Conservation (phyloP, 805 yeast species). For the Wickerhamiella qilinensis region DNA sequence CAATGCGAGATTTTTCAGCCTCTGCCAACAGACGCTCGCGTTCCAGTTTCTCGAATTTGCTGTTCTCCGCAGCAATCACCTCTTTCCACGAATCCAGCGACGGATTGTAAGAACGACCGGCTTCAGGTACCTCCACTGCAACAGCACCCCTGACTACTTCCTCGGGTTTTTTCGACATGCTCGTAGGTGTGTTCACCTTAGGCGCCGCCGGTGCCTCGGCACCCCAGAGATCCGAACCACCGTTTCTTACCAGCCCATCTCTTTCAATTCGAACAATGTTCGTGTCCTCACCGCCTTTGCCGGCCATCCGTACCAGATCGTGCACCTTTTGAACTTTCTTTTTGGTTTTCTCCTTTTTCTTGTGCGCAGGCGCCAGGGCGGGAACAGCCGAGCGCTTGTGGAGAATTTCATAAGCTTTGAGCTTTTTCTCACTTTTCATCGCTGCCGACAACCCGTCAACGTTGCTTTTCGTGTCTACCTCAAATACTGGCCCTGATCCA, state of each 20-base stretch:
- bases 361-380: conserved; percentile 32
- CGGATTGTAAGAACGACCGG: conserved; percentile 90
- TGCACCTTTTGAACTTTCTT: conserved; percentile 48
- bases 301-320: conserved; percentile 59
- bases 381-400: conserved; percentile 65
- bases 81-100: conserved; percentile 66
- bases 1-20: conserved; percentile 48
- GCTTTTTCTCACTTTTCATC: conserved; percentile 27
- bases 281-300: conserved; percentile 39
- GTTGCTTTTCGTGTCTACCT: conserved; percentile 55
- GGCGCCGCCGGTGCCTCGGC: conserved; percentile 16
- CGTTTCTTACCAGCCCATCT: conserved; percentile 44
- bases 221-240: conserved; percentile 57
- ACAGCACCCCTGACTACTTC: conserved; percentile 12
- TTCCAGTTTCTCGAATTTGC: conserved; percentile 49
- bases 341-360: conserved; percentile 19
- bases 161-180: conserved; percentile 11
- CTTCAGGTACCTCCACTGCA: conserved; percentile 41
- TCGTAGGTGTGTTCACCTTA: conserved; percentile 3
- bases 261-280: conserved; percentile 31
- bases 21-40: conserved; percentile 43
- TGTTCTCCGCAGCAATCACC: conserved; percentile 51
- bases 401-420: conserved; percentile 56
- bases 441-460: conserved; percentile 25
- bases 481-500: conserved; percentile 36